Evolutionary conservation across 768 basidiomycete genomes (phyloP), one percentile per base, ranked within the genome.

Genomic region (Filobasidium wieringae): DNA sequence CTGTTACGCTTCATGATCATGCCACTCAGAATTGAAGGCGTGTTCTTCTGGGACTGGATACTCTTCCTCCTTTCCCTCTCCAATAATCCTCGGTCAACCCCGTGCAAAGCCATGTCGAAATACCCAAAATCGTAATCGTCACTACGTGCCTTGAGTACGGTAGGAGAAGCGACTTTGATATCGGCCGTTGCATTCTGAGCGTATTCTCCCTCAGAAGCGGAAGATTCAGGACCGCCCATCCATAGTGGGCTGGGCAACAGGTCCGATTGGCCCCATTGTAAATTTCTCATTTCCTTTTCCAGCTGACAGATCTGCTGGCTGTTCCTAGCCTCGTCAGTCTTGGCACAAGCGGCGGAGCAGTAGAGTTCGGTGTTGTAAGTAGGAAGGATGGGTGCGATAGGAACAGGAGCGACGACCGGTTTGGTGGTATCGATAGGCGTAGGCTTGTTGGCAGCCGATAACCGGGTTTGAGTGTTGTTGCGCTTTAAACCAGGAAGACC

Each of bases 61-160:
- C 41, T 55, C 33, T 54, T 50, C 22, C 59, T 47, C n/a, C 59
- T 30, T 32, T 60, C 52, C 15, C 59, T 8, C 30, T 60, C 59
- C 17, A 56, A 36, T 19, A 60, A 24, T 6, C 53, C 47, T 17
- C 52, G 37, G 17, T 60, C 45, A 12, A 60, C 59, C 7, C 59
- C 59, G 19, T 45, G 32, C 19, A 53, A 49, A 1, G 41, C 52
- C 59, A 60, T 60, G 54, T 54, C 45, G 31, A 60, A 60, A 50
- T 60, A 60, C 14, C 56, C 56, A 51, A 57, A 57, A 36, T 60
- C 54, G 49, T 55, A 55, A 24, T 56, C 47, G 50, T 55, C 47
- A 9, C 33, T 24, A 24, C 19, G 22, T 19, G 7, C 11, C 36
- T 37, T 37, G 36, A n/a, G 11, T 32, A 27, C 15, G 36, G 29